Evolutionary conservation across 2,329 filamentous ascomycete genomes (phyloP), one percentile per base, ranked within the genome.

Genomic region (Xylaria sp.): DNA sequence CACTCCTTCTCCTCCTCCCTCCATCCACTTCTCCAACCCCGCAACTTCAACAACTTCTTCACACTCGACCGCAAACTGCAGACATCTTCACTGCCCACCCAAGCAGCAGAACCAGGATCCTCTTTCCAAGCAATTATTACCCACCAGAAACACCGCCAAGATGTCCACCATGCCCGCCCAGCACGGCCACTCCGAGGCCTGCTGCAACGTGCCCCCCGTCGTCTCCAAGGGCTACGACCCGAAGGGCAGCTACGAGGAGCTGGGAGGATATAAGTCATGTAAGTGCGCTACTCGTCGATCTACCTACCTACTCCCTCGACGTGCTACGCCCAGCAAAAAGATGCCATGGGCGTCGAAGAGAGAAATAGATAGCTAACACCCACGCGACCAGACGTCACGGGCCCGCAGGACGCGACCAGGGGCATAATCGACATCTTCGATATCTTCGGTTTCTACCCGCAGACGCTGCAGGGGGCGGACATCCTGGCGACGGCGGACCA

Each of bases 381-480:
- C 17, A n/a, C 26, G 19, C 26, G n/a, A n/a, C n/a, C 7, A 78
- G 80, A 84, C 56, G 73, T 78, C 20, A 77, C 75, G 9, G 77
- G 79, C 43, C 75, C 80, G 17, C 63, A 70, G 13, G 71, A 75
- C 43, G 74, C 79, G 24, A 72, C 72, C 54, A 86, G 83, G 72
- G 87, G 81, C 47, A 77, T 90, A 52, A 71, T 90, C 51, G 71
- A 79, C 58, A 79, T 88, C 67, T 86, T 75, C 69, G 87, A 90
- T 71, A 87, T 95, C 57, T 82, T 96, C 65, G 86, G 87, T 64
- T 86, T 87, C 80, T 88, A 82, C 66, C 81, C 83, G 20, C 88
- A 90, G 72, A 86, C 87, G 2, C 59, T 89, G 9, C 87, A 90
- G 70, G 88, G 87, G 20, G 85, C 85, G 58, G 88, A 91, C 64